Conservation (phyloP, 2,329 filamentous ascomycete species). For the Xylaria hypoxylon region DNA sequence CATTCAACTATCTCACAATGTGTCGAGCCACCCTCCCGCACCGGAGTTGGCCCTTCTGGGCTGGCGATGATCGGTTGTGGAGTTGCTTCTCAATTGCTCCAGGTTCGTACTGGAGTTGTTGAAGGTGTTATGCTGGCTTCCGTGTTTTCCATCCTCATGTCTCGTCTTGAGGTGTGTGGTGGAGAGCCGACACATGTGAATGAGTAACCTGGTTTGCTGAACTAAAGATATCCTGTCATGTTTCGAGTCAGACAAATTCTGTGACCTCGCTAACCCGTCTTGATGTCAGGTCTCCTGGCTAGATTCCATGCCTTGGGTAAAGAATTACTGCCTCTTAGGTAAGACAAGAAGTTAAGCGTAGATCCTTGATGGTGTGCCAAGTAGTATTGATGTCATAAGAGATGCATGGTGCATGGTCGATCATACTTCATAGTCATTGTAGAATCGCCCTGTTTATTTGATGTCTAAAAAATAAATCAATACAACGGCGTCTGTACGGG, state of each 20-base stretch:
- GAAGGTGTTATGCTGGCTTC: conserved; percentile 69
- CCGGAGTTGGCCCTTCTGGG: conserved; percentile 64
- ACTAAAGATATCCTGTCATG: conserved; percentile 33
- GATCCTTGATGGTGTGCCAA: not conserved
- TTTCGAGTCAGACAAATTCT: not conserved
- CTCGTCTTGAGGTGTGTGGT: conserved; percentile 68
- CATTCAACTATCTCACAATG: conserved; percentile 77
- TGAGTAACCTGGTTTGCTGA: conserved; percentile 80
- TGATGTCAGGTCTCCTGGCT: conserved; percentile 2
- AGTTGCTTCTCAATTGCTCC: conserved; percentile 63
- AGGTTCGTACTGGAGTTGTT: conserved; percentile 47
- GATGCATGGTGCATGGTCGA: not conserved
- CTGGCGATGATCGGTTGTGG: conserved; percentile 79
- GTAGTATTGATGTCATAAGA: conserved; percentile 1
- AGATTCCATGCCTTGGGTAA: not conserved
- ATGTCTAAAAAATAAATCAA: conserved; percentile 35
- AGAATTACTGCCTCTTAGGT: not conserved
- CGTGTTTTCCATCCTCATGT: conserved; percentile 61
- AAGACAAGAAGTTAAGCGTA: not conserved
- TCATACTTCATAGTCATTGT: not conserved
- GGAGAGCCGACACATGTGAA: conserved; percentile 69
- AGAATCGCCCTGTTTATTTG: conserved; percentile 11
- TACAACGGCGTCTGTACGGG: conserved; percentile 22
- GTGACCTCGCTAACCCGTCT: conserved; percentile 36
- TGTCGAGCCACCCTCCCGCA: conserved; percentile 80